These are phyloP conservation scores for Botrytis fabae DNA, from an alignment of 2,329 filamentous ascomycete species.

Conservation along the genomic window DNA sequence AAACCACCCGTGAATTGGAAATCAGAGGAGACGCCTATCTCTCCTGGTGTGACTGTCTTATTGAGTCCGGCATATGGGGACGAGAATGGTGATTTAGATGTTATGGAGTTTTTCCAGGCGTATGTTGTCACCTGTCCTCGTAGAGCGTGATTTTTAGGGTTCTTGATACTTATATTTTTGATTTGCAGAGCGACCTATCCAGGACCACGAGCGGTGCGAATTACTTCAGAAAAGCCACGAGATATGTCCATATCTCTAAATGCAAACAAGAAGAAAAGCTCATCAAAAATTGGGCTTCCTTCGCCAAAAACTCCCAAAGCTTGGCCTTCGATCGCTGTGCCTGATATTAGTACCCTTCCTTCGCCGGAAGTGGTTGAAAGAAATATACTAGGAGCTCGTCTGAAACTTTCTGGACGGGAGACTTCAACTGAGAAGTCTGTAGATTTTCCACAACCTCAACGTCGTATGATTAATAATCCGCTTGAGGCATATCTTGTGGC, in stretches of 20 bases:
- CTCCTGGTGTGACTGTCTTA: constrained; percentile 18
- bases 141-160: background rate
- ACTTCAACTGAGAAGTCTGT: background rate
- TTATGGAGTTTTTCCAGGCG: constrained; percentile 23
- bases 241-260: background rate
- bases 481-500: constrained; percentile 2
- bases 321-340: constrained; percentile 15
- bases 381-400: background rate
- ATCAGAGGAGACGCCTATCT: background rate
- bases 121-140: background rate
- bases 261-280: background rate
- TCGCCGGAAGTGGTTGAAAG: background rate
- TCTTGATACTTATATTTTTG: background rate
- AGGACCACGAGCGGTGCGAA: constrained; percentile 6
- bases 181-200: constrained; percentile 7
- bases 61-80: constrained; percentile 14
- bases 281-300: constrained; percentile 4
- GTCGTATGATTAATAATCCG: background rate
- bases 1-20: background rate
- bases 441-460: too few species aligned
- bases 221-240: background rate
- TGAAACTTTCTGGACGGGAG: background rate
- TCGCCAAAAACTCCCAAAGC: constrained; percentile 21
- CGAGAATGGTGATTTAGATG: constrained; percentile 14
- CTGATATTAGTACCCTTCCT: constrained; percentile 19